Evolutionary conservation across 2,329 filamentous ascomycete genomes (phyloP), one percentile per base, ranked within the genome.

Genomic region (Fusarium nygamai): DNA sequence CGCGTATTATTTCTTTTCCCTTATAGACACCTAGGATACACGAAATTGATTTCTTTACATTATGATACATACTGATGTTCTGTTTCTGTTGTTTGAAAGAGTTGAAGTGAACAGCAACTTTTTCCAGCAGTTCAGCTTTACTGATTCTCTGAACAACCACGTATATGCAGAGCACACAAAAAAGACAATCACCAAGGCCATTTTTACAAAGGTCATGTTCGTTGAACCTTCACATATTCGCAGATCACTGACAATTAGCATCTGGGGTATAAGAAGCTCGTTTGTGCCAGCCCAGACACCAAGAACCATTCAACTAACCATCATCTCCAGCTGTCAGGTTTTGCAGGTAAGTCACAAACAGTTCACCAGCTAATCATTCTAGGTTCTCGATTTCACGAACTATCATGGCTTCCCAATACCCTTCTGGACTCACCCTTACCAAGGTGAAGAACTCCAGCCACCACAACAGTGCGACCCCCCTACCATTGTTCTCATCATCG

Each of bases 391-490:
- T 22, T 24, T 31, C 20, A 54, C 44, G 48, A 34, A 24, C 53
- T 60, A 56, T 38, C 41, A 74, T 73, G 71, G 43, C 59, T 33
- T 47, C 64, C 22, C 33, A 64, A 46, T 34, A 34, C 39, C 39
- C 56, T 38, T 36, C 31, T 29, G 20, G 38, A 33, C 48, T 38
- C 22, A 58, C 31, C 22, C 22, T 29, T 47, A 44, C 41, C 29
- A 27, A 24, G 22, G 36, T 48, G 17, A 27, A 29, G 44, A 48
- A 48, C 27, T 38, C n/a, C 10, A 34, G 38, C 17, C n/a, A 19
- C 12, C 14, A 29, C 19, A 9, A 36, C 22, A 44, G 43, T 24
- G 19, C 24, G 12, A 39, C 11, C 9, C 44, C 36, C 7, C 24
- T n/a, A 27, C 29, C 47, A 34, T 60, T 72, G 54, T 41, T 51